Conservation (phyloP, 768 basidiomycete species). For the Piloderma croceum region DNA sequence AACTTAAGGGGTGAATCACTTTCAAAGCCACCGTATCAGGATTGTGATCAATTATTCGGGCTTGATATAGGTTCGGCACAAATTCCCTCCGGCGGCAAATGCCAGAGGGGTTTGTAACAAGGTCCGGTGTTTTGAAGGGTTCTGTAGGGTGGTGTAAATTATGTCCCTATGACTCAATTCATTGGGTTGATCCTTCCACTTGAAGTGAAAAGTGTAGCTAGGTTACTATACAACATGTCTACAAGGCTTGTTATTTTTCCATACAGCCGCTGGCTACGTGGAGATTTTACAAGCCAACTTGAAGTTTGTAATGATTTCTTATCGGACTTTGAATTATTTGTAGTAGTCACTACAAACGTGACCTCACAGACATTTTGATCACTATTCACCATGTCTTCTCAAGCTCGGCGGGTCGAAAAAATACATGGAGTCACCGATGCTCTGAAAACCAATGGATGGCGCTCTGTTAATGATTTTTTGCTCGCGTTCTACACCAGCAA, state of each 20-base stretch:
- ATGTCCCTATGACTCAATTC: neutral
- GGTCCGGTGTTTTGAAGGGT: neutral
- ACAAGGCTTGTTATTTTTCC: neutral
- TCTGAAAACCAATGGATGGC: neutral
- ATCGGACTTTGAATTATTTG: neutral
- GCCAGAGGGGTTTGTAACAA: neutral
- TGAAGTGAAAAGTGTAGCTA: neutral
- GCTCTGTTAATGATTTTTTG: neutral
- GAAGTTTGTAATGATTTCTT: neutral
- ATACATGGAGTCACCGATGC: neutral
- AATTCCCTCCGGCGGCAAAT: neutral
- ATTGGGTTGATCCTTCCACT: neutral
- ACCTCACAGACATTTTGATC: neutral
- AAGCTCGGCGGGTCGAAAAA: neutral
- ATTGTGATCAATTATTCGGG: no score
- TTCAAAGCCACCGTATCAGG: no score
- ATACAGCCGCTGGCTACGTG: neutral
- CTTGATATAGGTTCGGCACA: neutral
- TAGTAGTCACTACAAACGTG: neutral
- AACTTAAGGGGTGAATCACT: no score
- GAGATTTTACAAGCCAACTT: neutral
- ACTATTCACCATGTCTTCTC: neutral
- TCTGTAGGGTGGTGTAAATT: neutral
- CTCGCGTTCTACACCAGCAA: neutral
- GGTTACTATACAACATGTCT: neutral